Base-by-base conservation (phyloP, 1,139 yeast genomes). In the Lodderomyces elongisporus region DNA sequence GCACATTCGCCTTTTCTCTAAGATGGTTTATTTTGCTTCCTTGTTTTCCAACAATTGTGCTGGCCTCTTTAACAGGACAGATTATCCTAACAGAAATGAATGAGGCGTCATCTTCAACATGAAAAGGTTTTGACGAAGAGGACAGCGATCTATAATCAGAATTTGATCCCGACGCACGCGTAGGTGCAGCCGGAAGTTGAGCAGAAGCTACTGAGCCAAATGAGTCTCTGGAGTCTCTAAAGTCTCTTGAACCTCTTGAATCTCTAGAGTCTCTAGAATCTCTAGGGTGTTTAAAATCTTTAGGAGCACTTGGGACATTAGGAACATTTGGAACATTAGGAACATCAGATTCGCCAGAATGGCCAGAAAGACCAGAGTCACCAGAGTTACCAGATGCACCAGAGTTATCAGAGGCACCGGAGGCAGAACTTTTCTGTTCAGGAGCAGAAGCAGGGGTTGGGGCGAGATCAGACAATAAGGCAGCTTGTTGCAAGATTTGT, bases 61-160 rank as follows among this genome's bases (percentile, higher is more conserved):
- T 77, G 1, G 94, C 93, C 49, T 85, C 91, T 44, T 77, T 79
- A n/a, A 81, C 82, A 3, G 78, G 72, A 44, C 89, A 82, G 37
- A 79, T 69, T 83, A 85, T 79, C 43, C 95, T 68, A 50, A 84
- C 65, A 45, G 73, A 77, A 5, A 81, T 77, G 44, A 71, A 76
- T 0, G 79, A 74, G 13, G 82, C 77, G 38, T 77, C 81, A 9
- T 14, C 17, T 26, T 66, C 68, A 3, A 46, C 40, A n/a, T n/a
- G n/a, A n/a, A n/a, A n/a, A 8, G 52, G 54, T 30, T 47, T 51
- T 5, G 57, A 51, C 3, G 47, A 33, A 14, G 26, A 24, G 14
- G 26, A n/a, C 26, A n/a, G 26, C 7, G 26, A 24, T 7, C 10
- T n/a, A 13, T 24, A 24, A 6, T 24, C 26, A n/a, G 12, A 10